Conservation (phyloP, 371 early-diverging fungal genomes). For the Mucor irregularis region DNA sequence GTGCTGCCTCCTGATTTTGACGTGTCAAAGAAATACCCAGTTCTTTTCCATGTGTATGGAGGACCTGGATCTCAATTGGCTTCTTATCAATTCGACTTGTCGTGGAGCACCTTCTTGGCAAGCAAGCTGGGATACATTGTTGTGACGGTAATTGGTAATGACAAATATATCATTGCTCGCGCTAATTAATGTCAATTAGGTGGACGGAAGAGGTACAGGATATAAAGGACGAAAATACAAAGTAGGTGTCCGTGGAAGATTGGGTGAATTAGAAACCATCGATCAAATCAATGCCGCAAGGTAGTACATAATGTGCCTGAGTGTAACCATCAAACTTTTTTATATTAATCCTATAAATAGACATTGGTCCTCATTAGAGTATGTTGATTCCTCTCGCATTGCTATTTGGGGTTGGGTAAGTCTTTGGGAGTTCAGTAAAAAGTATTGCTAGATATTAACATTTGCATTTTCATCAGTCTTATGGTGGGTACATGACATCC, state of each 20-base stretch:
- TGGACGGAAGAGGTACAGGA: slow-evolving; percentile 91
- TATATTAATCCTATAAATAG: slow-evolving; percentile 1
- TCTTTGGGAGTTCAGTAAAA: neutral
- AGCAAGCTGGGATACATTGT: slow-evolving; percentile 53
- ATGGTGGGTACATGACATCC: slow-evolving; percentile 88
- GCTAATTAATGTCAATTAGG: slow-evolving; percentile 15
- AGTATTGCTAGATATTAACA: neutral
- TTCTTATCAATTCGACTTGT: slow-evolving; percentile 59
- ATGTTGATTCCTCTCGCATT: slow-evolving; percentile 77
- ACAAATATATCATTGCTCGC: neutral
- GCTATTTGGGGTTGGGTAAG: slow-evolving; percentile 95
- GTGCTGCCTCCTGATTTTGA: slow-evolving; percentile 84
- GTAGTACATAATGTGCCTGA: slow-evolving; percentile 16
- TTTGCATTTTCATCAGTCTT: slow-evolving; percentile 66
- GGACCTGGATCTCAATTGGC: slow-evolving; percentile 91
- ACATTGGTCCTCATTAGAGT: slow-evolving; percentile 64
- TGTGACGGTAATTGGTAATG: slow-evolving; percentile 32
- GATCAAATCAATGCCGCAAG: slow-evolving; percentile 88
- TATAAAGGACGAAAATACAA: slow-evolving; percentile 83
- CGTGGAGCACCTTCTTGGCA: slow-evolving; percentile 71
- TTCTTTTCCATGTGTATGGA: slow-evolving; percentile 87
- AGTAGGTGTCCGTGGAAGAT: slow-evolving; percentile 64
- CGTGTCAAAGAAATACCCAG: slow-evolving; percentile 69
- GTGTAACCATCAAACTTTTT: neutral
- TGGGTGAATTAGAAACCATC: slow-evolving; percentile 80